phyloP scores from a whole-genome alignment of 768 basidiomycete genomes.

The Rhodotorula diobovata region DNA sequence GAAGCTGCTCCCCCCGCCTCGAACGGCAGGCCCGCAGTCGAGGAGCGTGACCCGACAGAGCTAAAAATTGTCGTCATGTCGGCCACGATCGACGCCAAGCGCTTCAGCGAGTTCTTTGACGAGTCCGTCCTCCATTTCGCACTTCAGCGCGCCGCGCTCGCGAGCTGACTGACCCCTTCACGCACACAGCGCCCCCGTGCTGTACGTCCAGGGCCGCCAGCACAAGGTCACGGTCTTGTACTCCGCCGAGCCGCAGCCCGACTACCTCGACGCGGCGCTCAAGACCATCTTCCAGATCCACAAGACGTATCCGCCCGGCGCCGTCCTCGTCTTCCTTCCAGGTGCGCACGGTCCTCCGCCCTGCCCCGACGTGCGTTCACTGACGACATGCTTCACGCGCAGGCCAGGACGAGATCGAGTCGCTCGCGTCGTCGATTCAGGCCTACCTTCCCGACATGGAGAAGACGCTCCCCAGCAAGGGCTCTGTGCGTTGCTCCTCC shows the following conservation, averaged over 20 bases:
- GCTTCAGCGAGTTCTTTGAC: conserved; percentile 81
- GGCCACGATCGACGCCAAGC: conserved; percentile 91
- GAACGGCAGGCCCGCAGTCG: conserved; percentile 42
- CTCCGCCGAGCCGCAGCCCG: conserved; percentile 64
- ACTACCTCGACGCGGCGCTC: conserved; percentile 83
- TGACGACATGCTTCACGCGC: background rate
- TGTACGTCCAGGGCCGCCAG: conserved; percentile 90
- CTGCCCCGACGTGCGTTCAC: background rate
- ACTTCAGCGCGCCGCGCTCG: too few species aligned
- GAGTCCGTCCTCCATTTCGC: conserved; percentile 56
- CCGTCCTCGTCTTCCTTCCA: conserved; percentile 89
- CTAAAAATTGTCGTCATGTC: conserved; percentile 96
- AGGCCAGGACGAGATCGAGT: conserved; percentile 97
- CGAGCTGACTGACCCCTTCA: background rate
- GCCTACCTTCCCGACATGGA: conserved; percentile 28
- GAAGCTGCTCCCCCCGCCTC: conserved; percentile 54
- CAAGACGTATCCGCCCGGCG: conserved; percentile 69
- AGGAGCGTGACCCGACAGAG: conserved; percentile 53
- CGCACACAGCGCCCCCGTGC: conserved; percentile 65
- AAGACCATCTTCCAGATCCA: conserved; percentile 95
- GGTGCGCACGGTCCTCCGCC: conserved; percentile 42
- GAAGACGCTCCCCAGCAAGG: conserved; percentile 3
- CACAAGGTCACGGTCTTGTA: conserved; percentile 84
- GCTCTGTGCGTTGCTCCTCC: background rate
- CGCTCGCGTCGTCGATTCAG: conserved; percentile 68